Base-by-base conservation (phyloP, 495 filamentous ascomycete genomes). In the Neurospora terricola region DNA sequence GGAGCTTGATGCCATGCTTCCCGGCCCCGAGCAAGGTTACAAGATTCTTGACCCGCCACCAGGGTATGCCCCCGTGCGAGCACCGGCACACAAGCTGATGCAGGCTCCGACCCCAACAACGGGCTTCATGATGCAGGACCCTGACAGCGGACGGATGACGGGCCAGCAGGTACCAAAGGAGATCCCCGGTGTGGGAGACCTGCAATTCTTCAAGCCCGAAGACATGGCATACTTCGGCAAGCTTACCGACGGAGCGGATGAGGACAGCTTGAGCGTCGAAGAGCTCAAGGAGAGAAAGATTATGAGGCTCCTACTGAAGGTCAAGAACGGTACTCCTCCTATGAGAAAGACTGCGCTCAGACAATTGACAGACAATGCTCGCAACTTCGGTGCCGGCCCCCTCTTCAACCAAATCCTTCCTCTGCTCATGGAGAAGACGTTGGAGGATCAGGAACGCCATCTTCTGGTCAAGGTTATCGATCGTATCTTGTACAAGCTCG, bases 161-260 rank as follows among this genome's bases (percentile, higher is more conserved):
- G 93, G 95, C 73, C 97, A 97, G 82, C 91, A 94, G 77, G 89
- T 98, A 74, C 96, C 96, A 11, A 97, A 94, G 5, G 96, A 98
- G 81, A 98, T 99, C 72, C 94, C 96, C 23, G 96, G 96, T 37
- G 94, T 99, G 59, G 96, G 96, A 71, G 96, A 99, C 79, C 85
- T 99, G 48, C 94, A 97, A 75, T 99, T 98, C 82, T 98, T 98
- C 88, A 99, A 99, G 83, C 89, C 93, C 11, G 96, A 98, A 83
- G 96, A 99, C 85, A 98, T 98, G 96, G 90, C 92, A 38, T 99
- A 99, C 83, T 99, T 99, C 77, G 95, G 96, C 71, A 99, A 98
- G 85, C 87, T 99, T 27, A 94, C 96, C 62, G 96, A 98, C 79
- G 93, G 92, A 18, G 90, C 90, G n/a, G 93, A 99, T 78, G 96